Evolutionary conservation across 148 eudicot genomes (phyloP).

Genomic region (Fagopyrum tataricum): DNA sequence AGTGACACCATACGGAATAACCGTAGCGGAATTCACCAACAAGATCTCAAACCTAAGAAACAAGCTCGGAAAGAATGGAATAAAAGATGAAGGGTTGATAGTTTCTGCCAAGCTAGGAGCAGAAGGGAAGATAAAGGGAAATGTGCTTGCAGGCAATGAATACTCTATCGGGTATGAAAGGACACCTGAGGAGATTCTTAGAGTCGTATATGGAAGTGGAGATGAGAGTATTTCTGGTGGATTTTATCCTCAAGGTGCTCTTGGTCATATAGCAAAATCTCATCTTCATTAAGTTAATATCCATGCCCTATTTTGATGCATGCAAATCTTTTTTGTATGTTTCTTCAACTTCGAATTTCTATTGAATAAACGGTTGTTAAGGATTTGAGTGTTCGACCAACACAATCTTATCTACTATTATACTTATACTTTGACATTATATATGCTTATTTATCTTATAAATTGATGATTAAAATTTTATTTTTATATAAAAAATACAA

Average conservation of each 20-base stretch:
- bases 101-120: slow-evolving; percentile 34
- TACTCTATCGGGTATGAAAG: slow-evolving; percentile 49
- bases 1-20: slow-evolving; percentile 54
- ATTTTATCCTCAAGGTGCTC: slow-evolving; percentile 67
- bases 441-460: too few relatives aligned
- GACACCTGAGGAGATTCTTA: slow-evolving; percentile 62
- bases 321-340: too few relatives aligned
- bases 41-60: slow-evolving; percentile 54
- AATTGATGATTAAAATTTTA: too few relatives aligned
- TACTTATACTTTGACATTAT: too few relatives aligned
- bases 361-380: too few relatives aligned
- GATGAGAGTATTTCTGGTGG: slow-evolving; percentile 53
- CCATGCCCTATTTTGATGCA: too few relatives aligned
- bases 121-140: slow-evolving; percentile 44
- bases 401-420: too few relatives aligned
- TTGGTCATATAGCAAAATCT: slow-evolving; percentile 55
- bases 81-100: slow-evolving; percentile 64
- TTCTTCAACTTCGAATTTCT: too few relatives aligned
- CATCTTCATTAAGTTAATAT: not conserved
- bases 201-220: slow-evolving; percentile 63
- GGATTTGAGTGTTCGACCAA: too few relatives aligned
- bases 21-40: slow-evolving; percentile 65
- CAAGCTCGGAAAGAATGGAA: slow-evolving; percentile 41
- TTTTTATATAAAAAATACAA: too few relatives aligned
- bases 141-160: slow-evolving; percentile 57